These are phyloP conservation scores for Tolypocladium sp. DNA, from an alignment of 2,329 filamentous ascomycete species.

Conservation along the genomic window DNA sequence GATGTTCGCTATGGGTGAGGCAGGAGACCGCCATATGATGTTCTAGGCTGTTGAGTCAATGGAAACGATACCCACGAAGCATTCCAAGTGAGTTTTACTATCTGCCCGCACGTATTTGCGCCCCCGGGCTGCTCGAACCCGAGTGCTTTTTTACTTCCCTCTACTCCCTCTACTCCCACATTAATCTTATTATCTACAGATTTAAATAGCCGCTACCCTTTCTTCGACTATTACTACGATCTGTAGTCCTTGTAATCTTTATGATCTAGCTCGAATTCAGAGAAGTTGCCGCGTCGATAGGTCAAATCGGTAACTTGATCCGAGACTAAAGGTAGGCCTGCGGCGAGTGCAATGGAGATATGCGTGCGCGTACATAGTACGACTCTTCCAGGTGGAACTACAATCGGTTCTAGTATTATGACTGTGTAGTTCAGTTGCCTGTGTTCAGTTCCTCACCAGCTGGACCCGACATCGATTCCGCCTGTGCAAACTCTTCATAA, in stretches of 20 bases:
- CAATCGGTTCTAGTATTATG: neutral
- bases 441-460: neutral
- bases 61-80: neutral
- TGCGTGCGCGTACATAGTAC: neutral
- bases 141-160: no score
- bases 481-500: neutral
- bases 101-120: no score
- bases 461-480: neutral
- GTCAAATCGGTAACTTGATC: neutral
- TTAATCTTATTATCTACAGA: no score
- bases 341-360: neutral
- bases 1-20: conserved; percentile 33
- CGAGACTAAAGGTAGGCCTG: neutral
- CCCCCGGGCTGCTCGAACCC: no score
- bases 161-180: no score
- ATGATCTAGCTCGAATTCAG: neutral
- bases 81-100: neutral
- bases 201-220: no score
- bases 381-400: neutral
- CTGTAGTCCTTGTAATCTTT: no score
- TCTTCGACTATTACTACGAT: no score
- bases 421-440: neutral
- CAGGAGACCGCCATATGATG: neutral
- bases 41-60: neutral
- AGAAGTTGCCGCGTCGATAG: neutral